Evolutionary conservation across 2,329 filamentous ascomycete genomes (phyloP).

Genomic region (Triangularia verruculosa): DNA sequence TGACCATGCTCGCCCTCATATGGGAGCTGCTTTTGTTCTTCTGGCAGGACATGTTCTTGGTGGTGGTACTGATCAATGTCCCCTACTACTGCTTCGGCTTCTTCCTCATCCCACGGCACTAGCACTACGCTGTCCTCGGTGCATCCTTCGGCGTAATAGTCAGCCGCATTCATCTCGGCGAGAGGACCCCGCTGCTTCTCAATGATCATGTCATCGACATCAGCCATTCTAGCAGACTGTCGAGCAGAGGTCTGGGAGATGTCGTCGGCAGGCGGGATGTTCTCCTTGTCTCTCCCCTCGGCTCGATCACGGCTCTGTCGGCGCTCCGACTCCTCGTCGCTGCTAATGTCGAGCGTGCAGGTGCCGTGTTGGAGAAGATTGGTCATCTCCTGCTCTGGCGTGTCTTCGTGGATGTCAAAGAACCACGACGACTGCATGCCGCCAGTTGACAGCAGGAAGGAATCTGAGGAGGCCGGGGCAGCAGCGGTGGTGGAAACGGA

Average conservation of each 20-base stretch:
- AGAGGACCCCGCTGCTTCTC: slow-evolving; percentile 65
- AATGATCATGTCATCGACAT: slow-evolving; percentile 54
- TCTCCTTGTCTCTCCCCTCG: slow-evolving; percentile 81
- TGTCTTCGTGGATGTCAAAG: slow-evolving; percentile 94
- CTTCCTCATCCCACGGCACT: slow-evolving; percentile 58
- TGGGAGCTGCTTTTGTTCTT: slow-evolving; percentile 14
- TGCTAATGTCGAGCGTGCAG: slow-evolving; percentile 80
- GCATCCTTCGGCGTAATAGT: slow-evolving; percentile 66
- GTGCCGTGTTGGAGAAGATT: slow-evolving; percentile 92
- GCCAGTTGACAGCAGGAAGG: slow-evolving; percentile 38
- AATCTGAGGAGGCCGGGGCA: slow-evolving; percentile 29
- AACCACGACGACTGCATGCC: slow-evolving; percentile 69
- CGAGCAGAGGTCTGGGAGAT: slow-evolving; percentile 53
- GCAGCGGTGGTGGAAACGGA: not conserved
- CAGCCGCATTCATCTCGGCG: slow-evolving; percentile 62
- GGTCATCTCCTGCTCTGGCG: slow-evolving; percentile 82
- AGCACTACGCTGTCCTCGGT: slow-evolving; percentile 61
- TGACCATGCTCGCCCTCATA: slow-evolving; percentile 20
- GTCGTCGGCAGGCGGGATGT: slow-evolving; percentile 73
- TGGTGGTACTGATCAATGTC: slow-evolving; percentile 9
- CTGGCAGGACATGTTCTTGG: slow-evolving; percentile 2
- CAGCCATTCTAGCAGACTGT: slow-evolving; percentile 32
- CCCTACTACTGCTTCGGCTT: slow-evolving; percentile 17
- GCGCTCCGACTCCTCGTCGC: slow-evolving; percentile 71
- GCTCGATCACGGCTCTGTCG: slow-evolving; percentile 50